These are phyloP conservation scores for Tuber melanosporum DNA, from an alignment of 495 filamentous ascomycete species.

Conservation along the genomic window DNA sequence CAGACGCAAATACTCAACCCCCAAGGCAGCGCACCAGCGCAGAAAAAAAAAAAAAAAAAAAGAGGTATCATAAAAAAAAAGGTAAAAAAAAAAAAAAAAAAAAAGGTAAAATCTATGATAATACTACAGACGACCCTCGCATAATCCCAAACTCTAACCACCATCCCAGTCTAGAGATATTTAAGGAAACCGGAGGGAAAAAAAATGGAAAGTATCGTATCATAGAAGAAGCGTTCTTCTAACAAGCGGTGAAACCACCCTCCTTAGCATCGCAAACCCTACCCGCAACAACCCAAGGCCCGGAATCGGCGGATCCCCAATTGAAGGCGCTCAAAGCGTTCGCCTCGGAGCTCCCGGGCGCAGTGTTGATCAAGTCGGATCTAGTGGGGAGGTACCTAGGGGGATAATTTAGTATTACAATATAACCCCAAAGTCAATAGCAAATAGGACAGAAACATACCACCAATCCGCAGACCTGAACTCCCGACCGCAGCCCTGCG, in stretches of 20 bases:
- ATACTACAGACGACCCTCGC: neutral
- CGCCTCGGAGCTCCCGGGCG: constrained; percentile 11
- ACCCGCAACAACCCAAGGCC: constrained; percentile 30
- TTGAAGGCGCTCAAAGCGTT: constrained; percentile 15
- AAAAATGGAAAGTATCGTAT: neutral
- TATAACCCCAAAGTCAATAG: neutral
- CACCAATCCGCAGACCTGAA: constrained; percentile 29
- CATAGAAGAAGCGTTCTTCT: neutral
- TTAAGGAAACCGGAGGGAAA: neutral
- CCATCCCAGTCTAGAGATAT: neutral
- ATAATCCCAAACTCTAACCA: neutral
- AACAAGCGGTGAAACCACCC: constrained; percentile 30
- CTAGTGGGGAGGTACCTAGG: constrained; percentile 28
- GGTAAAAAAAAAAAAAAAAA: neutral
- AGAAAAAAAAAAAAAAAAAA: neutral
- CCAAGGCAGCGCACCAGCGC: neutral
- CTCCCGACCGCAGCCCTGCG: constrained; percentile 33
- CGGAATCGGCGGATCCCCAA: constrained; percentile 32
- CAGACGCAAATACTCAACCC: neutral
- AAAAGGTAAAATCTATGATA: neutral
- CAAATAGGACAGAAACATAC: constrained; percentile 10
- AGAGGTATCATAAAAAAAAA: neutral
- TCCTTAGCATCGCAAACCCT: constrained; percentile 22
- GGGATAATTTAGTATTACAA: neutral
- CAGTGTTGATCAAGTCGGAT: constrained; percentile 20